A percentile compares a stretch with the other conserved stretches of the same genome.
phyloP scores from a whole-genome alignment of 139 green algal species.

The Deuterostichococcus epilithicus region DNA sequence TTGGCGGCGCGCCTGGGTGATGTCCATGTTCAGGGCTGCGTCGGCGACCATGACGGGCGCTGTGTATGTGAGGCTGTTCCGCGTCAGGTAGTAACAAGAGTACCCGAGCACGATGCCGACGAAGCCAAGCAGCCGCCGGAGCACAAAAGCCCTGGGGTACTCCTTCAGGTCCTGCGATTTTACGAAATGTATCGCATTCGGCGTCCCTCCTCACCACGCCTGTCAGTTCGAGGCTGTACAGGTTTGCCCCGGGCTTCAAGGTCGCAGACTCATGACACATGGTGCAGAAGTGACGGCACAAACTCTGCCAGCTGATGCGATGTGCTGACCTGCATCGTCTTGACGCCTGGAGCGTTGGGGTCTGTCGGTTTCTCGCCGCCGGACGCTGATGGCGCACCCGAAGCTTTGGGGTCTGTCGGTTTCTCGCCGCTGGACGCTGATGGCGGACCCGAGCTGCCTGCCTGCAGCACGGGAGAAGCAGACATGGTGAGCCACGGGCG shows the following conservation, averaged over 20 bases:
- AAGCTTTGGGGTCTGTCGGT: too few species aligned
- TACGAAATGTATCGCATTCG: background rate
- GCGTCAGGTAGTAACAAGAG: conserved; percentile 82
- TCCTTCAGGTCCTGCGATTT: conserved; percentile 14
- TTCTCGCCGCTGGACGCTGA: too few species aligned
- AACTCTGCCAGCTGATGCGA: background rate
- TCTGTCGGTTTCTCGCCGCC: background rate
- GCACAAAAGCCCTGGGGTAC: conserved; percentile 19
- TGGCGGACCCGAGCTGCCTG: too few species aligned
- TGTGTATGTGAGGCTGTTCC: conserved; percentile 83
- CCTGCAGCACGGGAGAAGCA: too few species aligned
- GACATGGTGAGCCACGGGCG: too few species aligned
- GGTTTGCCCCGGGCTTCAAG: background rate
- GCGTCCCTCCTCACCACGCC: background rate
- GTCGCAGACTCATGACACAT: background rate
- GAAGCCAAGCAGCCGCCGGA: conserved; percentile 23
- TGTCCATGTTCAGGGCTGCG: conserved; percentile 68
- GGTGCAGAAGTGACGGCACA: background rate
- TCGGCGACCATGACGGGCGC: conserved; percentile 84
- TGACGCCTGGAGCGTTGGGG: background rate
- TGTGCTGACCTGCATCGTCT: background rate
- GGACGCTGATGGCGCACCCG: too few species aligned
- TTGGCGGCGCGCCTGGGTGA: conserved; percentile 44
- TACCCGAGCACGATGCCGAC: conserved; percentile 47
- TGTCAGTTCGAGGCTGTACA: too few species aligned